A percentile compares a stretch with the other conserved stretches of the same genome.
Conservation (phyloP, 2,329 filamentous ascomycete genomes). For the Paecilomyces formosus region DNA sequence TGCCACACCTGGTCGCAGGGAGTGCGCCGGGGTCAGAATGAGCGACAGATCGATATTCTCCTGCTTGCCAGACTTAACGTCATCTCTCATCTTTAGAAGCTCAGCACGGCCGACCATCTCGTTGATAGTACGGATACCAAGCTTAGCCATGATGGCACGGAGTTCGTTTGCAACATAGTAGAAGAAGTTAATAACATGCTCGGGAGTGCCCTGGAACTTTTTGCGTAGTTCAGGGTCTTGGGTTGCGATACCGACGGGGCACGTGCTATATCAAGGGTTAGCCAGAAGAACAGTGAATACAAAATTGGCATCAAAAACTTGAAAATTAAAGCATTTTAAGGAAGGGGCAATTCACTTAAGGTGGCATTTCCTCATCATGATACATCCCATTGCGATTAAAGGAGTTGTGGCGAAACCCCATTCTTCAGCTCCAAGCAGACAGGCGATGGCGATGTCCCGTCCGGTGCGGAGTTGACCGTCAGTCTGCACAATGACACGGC, state of each 20-base stretch:
- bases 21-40: constrained; percentile 91
- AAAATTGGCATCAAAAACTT: constrained; percentile 10
- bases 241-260: constrained; percentile 90
- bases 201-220: constrained; percentile 88
- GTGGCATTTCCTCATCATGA: constrained; percentile 78
- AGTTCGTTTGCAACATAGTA: constrained; percentile 97
- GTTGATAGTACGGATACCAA: constrained; percentile 91
- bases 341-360: constrained; percentile 6
- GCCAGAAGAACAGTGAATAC: background rate
- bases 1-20: constrained; percentile 84
- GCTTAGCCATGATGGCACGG: constrained; percentile 90
- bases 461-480: constrained; percentile 91
- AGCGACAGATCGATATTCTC: constrained; percentile 88
- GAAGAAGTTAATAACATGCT: constrained; percentile 98
- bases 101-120: constrained; percentile 96
- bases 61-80: constrained; percentile 80
- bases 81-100: constrained; percentile 76
- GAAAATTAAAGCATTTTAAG: constrained; percentile 2
- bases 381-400: constrained; percentile 92
- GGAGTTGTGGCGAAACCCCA: constrained; percentile 95
- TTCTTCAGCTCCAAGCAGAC: constrained; percentile 93
- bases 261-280: constrained; percentile 47
- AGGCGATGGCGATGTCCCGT: constrained; percentile 88
- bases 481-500: constrained; percentile 91
- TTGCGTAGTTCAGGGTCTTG: constrained; percentile 90